These are phyloP conservation scores for Macaranga tanarius DNA, from an alignment of 441 rosid species.

Conservation along the genomic window DNA sequence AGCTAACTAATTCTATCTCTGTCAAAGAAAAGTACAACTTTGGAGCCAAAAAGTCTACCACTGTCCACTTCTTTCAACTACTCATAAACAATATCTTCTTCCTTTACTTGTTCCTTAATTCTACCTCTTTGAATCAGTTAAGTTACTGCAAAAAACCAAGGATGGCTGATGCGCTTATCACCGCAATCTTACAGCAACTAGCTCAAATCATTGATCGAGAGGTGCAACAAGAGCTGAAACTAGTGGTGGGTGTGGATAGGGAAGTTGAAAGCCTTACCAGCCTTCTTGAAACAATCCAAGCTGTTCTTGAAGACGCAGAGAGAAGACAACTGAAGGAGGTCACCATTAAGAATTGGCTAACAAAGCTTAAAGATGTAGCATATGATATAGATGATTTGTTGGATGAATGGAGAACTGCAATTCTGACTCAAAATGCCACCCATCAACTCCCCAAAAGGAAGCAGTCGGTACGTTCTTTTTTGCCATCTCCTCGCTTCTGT, in stretches of 20 bases:
- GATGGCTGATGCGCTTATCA: constrained; percentile 3
- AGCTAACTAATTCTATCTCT: no score
- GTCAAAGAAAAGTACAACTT: no score
- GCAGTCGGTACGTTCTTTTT: constrained; percentile 1
- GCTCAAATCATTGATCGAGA: neutral
- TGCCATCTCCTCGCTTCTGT: neutral
- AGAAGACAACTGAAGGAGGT: neutral
- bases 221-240: neutral
- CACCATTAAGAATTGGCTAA: neutral
- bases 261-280: constrained; percentile 17
- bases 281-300: constrained; percentile 19
- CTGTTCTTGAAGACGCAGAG: constrained; percentile 20
- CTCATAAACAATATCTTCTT: no score
- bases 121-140: no score
- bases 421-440: neutral
- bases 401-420: constrained; percentile 23
- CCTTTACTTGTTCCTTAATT: no score
- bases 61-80: no score
- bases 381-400: constrained; percentile 20
- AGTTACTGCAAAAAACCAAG: neutral
- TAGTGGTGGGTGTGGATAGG: constrained; percentile 6
- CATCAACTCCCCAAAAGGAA: neutral
- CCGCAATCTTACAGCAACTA: constrained; percentile 3
- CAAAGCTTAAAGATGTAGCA: constrained; percentile 14
- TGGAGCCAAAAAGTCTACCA: no score